Evolutionary conservation across 176 grass and related monocot genomes (phyloP).

Genomic region (Oryza glumipatula): DNA sequence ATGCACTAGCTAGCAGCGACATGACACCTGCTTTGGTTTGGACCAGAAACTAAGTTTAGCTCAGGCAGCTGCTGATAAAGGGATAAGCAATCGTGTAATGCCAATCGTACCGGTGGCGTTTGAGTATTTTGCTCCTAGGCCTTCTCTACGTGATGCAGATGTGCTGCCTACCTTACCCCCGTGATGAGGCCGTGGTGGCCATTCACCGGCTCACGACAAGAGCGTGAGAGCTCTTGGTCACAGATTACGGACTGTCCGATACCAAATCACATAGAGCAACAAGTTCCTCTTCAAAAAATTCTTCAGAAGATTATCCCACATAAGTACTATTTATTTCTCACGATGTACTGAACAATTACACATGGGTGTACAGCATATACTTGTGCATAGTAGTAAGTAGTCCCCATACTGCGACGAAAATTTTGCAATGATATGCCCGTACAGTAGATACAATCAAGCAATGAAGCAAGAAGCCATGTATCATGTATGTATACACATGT

Average conservation of each 20-base stretch:
- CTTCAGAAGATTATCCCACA: background rate
- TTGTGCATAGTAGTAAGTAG: too few species aligned
- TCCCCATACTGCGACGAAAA: background rate
- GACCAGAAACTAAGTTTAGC: background rate
- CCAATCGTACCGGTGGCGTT: background rate
- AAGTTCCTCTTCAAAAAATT: background rate
- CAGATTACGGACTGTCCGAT: background rate
- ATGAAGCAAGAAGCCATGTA: background rate
- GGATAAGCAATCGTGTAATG: background rate
- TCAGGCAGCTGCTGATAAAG: background rate
- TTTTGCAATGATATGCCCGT: background rate
- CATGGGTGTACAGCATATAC: background rate
- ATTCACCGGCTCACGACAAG: background rate
- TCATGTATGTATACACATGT: too few species aligned
- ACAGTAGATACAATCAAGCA: background rate
- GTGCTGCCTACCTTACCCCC: conserved; percentile 6
- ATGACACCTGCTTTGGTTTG: background rate
- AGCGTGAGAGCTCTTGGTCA: background rate
- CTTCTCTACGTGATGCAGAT: conserved; percentile 8
- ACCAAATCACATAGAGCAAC: background rate
- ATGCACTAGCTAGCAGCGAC: background rate
- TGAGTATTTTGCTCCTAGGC: background rate
- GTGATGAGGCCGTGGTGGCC: background rate
- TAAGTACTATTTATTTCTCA: background rate
- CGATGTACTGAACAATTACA: background rate